phyloP scores from a whole-genome alignment of 2,329 filamentous ascomycete genomes.

The Pyrenophora teres region DNA sequence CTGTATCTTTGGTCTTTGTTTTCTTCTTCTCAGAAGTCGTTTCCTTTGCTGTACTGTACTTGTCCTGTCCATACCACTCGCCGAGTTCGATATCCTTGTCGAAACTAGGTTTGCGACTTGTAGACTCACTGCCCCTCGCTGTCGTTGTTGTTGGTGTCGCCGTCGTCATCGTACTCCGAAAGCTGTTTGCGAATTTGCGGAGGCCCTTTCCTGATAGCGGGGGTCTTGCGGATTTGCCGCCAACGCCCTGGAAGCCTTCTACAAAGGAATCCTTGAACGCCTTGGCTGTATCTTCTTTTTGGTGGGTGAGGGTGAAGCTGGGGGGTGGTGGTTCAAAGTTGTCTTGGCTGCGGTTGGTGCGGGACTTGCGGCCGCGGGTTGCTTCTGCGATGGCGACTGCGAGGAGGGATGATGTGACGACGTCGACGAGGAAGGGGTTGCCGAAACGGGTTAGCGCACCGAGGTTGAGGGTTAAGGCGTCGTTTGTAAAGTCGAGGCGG shows the following conservation, averaged over 20 bases:
- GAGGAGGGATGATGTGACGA: conserved; percentile 49
- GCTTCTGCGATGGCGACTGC: conserved; percentile 54
- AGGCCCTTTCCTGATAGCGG: conserved; percentile 24
- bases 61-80: conserved; percentile 44
- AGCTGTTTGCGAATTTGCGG: conserved; percentile 28
- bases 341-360: conserved; percentile 26
- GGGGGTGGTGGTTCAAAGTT: conserved; percentile 43
- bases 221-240: conserved; percentile 23
- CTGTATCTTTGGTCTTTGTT: conserved; percentile 22
- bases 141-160: background rate
- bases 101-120: conserved; percentile 22
- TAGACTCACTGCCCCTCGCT: conserved; percentile 2
- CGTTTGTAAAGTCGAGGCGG: conserved; percentile 51
- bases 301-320: conserved; percentile 25
- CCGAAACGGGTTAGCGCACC: conserved; percentile 50
- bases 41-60: conserved; percentile 14
- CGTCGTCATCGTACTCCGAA: conserved; percentile 26
- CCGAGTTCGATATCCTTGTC: conserved; percentile 48
- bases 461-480: conserved; percentile 52
- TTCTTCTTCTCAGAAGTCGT: conserved; percentile 33
- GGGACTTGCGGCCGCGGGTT: conserved; percentile 33
- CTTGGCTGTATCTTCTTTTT: conserved; percentile 34
- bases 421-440: conserved; percentile 54
- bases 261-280: conserved; percentile 39
- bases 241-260: conserved; percentile 41